Base-by-base conservation (phyloP, 306 rosid genomes). In the Quercus mongolica region DNA sequence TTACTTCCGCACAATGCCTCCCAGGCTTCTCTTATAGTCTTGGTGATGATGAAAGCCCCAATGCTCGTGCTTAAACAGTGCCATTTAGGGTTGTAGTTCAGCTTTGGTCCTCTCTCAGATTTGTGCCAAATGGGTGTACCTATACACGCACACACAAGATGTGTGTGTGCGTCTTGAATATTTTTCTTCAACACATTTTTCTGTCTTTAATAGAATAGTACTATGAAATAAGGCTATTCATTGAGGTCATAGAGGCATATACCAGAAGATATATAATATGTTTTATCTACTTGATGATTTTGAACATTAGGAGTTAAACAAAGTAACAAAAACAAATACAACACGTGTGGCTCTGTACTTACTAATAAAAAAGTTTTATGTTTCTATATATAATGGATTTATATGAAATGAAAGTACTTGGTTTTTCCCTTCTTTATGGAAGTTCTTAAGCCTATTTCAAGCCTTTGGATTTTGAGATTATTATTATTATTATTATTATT, bases 391-490 rank as follows among this genome's bases (percentile, higher is more conserved):
- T 64, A 28, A 17, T 64, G 18, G 44, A 13, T 5, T 15, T 7
- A 0, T 18, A 1, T 59, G 11, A 59, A 19, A 38, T 33, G 19
- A 55, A 71, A 52, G 8, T 75, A 5, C 38, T 61, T 63, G 21
- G 64, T 23, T 38, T 56, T 15, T 18, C 4, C 17, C n/a, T 28
- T 28, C 41, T 28, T 12, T 17, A 64, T 64, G 70, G 46, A 28
- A 30, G n/a, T 19, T 52, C 56, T 70, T 54, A 11, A 77, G 46
- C 65, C 51, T 52, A 74, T 79, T 26, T 17, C 58, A 5, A 70
- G 76, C 77, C 75, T 61, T 69, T 82, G 61, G 71, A 70, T 69
- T 62, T 79, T 69, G 26, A 57, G 71, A 23, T 62, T 65, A 49
- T 73, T 41, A 23, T 56, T 41, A 23, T 56, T 23, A 21, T 49